Percentiles rank a stretch among this genome's conserved stretches.
These are phyloP conservation scores for Fomitopsis pinicola DNA, from an alignment of 1,284 basidiomycete species.

Conservation along the genomic window DNA sequence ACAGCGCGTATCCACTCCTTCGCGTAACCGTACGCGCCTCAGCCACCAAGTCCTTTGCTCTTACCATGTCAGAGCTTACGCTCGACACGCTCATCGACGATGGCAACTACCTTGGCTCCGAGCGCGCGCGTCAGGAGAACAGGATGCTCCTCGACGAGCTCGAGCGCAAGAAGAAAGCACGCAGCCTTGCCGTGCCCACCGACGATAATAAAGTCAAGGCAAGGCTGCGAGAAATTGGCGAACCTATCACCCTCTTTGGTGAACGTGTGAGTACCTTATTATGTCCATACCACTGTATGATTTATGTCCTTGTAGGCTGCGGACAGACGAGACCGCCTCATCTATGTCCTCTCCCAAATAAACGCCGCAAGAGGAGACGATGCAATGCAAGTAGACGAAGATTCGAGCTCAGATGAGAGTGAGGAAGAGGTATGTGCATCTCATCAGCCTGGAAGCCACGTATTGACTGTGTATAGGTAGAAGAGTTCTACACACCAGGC, in stretches of 20 bases:
- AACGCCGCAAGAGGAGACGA: slow-evolving; percentile 76
- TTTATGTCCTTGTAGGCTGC: slow-evolving; percentile 49
- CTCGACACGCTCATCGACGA: slow-evolving; percentile 72
- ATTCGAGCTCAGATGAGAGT: slow-evolving; percentile 55
- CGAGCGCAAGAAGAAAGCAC: slow-evolving; percentile 94
- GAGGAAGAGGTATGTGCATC: slow-evolving; percentile 66
- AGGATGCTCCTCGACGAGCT: slow-evolving; percentile 85
- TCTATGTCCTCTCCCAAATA: slow-evolving; percentile 89
- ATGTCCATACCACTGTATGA: slow-evolving; percentile 12
- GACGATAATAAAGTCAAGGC: slow-evolving; percentile 92
- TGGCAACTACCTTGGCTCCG: slow-evolving; percentile 67
- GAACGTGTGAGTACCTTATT: slow-evolving; percentile 71
- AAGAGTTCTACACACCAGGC: slow-evolving; percentile 97
- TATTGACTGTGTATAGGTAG: slow-evolving; percentile 45
- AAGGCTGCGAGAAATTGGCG: slow-evolving; percentile 86
- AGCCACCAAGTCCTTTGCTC: neutral
- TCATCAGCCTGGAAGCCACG: neutral
- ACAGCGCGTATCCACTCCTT: too few relatives aligned
- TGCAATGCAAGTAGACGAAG: slow-evolving; percentile 66
- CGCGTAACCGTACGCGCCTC: neutral
- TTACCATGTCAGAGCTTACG: slow-evolving; percentile 64
- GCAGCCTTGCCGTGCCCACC: slow-evolving; percentile 92
- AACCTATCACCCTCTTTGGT: slow-evolving; percentile 96
- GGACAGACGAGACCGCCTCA: slow-evolving; percentile 89
- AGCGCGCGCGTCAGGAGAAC: slow-evolving; percentile 72